These are phyloP conservation scores for Aotearoamyces nothofagi DNA, from an alignment of 2,329 filamentous ascomycete species.

Conservation along the genomic window DNA sequence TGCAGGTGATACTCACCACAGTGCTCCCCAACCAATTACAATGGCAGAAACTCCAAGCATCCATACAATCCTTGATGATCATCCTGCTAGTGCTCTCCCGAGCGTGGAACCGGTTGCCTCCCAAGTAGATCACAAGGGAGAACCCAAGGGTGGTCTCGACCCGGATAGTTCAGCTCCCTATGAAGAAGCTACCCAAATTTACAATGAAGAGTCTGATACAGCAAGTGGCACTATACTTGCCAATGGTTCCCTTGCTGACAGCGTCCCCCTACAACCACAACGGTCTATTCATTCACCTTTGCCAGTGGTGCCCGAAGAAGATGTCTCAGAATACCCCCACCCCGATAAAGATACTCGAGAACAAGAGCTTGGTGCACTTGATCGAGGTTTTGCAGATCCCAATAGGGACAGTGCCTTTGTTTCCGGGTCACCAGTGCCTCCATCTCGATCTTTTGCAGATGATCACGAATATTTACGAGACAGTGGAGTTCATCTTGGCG, in stretches of 20 bases:
- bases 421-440: slow-evolving; percentile 27
- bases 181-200: too few species aligned
- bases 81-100: too few species aligned
- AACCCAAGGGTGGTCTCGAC: too few species aligned
- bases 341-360: slow-evolving; percentile 1
- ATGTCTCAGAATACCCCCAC: slow-evolving; percentile 4
- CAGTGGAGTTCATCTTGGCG: slow-evolving; percentile 40
- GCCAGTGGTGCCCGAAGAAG: slow-evolving; percentile 5
- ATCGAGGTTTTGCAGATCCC: slow-evolving; percentile 1
- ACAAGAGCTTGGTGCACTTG: slow-evolving; percentile 1
- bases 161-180: too few species aligned
- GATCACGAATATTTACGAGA: slow-evolving; percentile 23
- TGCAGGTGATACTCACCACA: too few species aligned
- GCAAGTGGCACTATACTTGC: too few species aligned
- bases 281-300: neutral
- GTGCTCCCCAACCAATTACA: neutral
- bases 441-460: slow-evolving; percentile 15
- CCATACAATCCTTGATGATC: too few species aligned
- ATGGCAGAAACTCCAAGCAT: neutral
- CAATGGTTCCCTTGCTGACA: neutral
- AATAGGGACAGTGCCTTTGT: slow-evolving; percentile 35
- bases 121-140: too few species aligned
- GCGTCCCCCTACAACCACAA: neutral
- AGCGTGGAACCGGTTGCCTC: too few species aligned
- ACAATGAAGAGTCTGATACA: too few species aligned